These are phyloP conservation scores for Microbotryum violaceum DNA, from an alignment of 1,284 basidiomycete genomes.

Conservation along the genomic window DNA sequence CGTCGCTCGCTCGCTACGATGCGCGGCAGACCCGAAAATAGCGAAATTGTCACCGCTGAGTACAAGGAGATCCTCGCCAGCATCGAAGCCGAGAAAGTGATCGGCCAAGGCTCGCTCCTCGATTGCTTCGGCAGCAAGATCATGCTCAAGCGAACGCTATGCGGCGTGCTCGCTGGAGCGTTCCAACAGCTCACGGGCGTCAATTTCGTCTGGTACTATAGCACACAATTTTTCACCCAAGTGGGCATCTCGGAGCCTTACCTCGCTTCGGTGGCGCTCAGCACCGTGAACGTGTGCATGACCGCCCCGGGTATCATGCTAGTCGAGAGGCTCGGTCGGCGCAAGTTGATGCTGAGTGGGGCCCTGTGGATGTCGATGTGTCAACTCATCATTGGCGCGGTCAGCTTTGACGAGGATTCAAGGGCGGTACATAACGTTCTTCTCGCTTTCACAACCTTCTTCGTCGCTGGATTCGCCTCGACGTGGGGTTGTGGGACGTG, in stretches of 20 bases:
- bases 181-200: slow-evolving; percentile 30
- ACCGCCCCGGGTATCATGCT: slow-evolving; percentile 6
- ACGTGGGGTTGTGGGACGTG: too few species aligned
- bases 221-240: background rate
- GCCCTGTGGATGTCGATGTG: background rate
- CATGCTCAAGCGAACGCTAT: slow-evolving; percentile 1
- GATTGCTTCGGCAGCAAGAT: background rate
- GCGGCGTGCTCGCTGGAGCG: slow-evolving; percentile 23
- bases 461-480: background rate
- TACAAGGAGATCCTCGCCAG: slow-evolving; percentile 29
- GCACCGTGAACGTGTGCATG: slow-evolving; percentile 1
- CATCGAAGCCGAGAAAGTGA: slow-evolving; percentile 10
- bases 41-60: slow-evolving; percentile 27
- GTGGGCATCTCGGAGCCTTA: background rate
- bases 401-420: background rate
- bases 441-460: background rate
- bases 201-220: slow-evolving; percentile 11
- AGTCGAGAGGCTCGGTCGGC: slow-evolving; percentile 5
- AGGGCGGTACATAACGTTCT: background rate
- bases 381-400: slow-evolving; percentile 4
- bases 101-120: background rate
- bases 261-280: background rate
- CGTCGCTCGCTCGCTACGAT: slow-evolving; percentile 26
- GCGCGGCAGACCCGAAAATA: slow-evolving; percentile 27
- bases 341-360: background rate